Conservation (phyloP, 108 stramenopile species). For the Craspedostauros australis region DNA sequence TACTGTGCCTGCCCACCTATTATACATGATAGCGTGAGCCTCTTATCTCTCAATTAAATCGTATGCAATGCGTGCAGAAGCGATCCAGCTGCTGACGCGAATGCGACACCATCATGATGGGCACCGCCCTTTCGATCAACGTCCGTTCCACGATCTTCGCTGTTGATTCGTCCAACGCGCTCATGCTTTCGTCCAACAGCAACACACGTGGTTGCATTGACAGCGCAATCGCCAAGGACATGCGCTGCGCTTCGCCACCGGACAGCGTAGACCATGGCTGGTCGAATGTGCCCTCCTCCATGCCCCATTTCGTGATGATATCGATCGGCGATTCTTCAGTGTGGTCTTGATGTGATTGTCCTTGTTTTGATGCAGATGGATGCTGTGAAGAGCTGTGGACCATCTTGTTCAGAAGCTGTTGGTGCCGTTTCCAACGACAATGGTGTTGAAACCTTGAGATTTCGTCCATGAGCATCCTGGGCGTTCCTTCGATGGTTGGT, state of each 20-base stretch:
- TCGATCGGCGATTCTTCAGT: neutral
- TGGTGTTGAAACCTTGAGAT: constrained; percentile 6
- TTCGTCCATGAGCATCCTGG: constrained; percentile 27
- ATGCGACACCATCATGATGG: constrained; percentile 48
- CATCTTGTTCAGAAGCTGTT: neutral
- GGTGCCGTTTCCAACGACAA: neutral
- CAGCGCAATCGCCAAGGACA: constrained; percentile 68
- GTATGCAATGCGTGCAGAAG: constrained; percentile 30
- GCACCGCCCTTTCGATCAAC: constrained; percentile 16
- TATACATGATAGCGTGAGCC: too few species aligned
- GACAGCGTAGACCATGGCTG: constrained; percentile 67
- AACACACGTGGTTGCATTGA: constrained; percentile 44
- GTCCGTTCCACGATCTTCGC: constrained; percentile 39
- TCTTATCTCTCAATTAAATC: too few species aligned
- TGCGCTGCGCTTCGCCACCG: constrained; percentile 84
- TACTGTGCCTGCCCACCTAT: too few species aligned
- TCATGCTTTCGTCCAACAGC: constrained; percentile 65
- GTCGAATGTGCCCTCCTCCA: constrained; percentile 19
- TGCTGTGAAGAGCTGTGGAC: constrained; percentile 1
- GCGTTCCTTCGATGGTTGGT: constrained; percentile 39
- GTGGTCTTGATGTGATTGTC: too few species aligned
- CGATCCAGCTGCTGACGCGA: constrained; percentile 34
- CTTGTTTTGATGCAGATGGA: neutral
- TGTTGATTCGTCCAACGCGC: constrained; percentile 46
- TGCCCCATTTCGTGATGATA: constrained; percentile 14